Conservation (phyloP, 2,329 filamentous ascomycete species). For the Pseudohalonectria lignicola region DNA sequence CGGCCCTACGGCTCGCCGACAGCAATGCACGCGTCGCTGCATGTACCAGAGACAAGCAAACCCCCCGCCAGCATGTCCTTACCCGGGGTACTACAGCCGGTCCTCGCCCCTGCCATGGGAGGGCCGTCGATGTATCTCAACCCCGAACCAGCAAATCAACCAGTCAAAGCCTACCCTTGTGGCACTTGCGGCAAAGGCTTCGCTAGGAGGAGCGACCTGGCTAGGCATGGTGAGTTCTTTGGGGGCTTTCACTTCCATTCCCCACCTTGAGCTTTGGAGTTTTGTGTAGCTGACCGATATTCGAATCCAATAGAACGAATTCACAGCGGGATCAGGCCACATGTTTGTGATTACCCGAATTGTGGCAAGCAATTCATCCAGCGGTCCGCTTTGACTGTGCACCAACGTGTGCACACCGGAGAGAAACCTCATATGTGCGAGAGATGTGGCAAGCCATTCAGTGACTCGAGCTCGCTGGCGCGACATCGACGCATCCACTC, state of each 20-base stretch:
- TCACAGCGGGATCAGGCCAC: conserved; percentile 81
- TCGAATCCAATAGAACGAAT: conserved; percentile 62
- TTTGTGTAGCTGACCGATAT: not conserved
- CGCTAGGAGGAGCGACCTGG: conserved; percentile 84
- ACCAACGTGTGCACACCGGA: conserved; percentile 89
- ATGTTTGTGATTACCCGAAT: conserved; percentile 78
- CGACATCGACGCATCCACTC: conserved; percentile 91
- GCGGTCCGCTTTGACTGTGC: conserved; percentile 87
- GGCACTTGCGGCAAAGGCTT: conserved; percentile 86
- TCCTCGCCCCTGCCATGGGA: conserved; percentile 16
- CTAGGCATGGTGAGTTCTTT: conserved; percentile 69
- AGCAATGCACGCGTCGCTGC: conserved; percentile 37
- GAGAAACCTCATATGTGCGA: conserved; percentile 99
- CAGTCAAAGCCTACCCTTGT: conserved; percentile 70
- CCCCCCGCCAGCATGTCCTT: conserved; percentile 22
- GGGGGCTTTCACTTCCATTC: not conserved
- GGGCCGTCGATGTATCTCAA: conserved; percentile 18
- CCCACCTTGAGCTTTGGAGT: not conserved
- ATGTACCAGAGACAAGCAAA: conserved; percentile 30
- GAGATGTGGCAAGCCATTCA: conserved; percentile 94
- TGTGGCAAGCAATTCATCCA: conserved; percentile 98
- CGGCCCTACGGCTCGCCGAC: conserved; percentile 42
- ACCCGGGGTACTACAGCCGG: conserved; percentile 1
- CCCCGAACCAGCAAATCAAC: conserved; percentile 18
- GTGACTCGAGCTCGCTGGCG: conserved; percentile 88